A percentile compares a stretch with the other conserved stretches of the same genome.
phyloP scores from a whole-genome alignment of 768 basidiomycete species.

The Suillus americanus region DNA sequence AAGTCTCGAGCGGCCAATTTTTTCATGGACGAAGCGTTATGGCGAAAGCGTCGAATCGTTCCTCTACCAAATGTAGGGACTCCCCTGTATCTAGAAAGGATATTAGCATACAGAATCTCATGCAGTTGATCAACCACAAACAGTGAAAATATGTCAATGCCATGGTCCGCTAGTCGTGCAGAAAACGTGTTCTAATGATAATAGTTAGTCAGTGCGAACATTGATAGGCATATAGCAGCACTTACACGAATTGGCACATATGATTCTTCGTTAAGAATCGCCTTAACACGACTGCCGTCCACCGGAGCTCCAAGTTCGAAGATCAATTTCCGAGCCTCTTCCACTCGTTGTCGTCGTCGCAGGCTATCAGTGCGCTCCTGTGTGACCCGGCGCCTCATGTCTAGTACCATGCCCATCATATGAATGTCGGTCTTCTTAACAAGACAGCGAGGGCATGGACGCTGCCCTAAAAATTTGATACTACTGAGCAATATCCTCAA shows the following conservation, averaged over 20 bases:
- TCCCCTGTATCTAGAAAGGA: constrained; percentile 24
- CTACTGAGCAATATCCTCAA: constrained; percentile 19
- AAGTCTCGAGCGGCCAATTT: constrained; percentile 36
- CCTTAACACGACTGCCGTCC: constrained; percentile 5
- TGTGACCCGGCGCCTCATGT: constrained; percentile 3
- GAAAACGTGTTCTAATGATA: constrained; percentile 21
- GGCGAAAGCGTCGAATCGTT: constrained; percentile 28
- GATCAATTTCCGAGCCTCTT: constrained; percentile 10
- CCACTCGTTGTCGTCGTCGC: not conserved
- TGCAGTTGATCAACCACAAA: constrained; percentile 17
- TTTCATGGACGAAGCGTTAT: constrained; percentile 34
- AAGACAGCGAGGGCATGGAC: constrained; percentile 21
- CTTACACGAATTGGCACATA: constrained; percentile 8
- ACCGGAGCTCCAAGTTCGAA: constrained; percentile 6
- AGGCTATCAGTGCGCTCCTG: not conserved
- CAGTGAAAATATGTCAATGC: constrained; percentile 23
- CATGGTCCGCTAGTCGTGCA: constrained; percentile 10
- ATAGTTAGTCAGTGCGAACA: not conserved
- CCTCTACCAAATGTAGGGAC: constrained; percentile 32
- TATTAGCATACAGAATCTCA: not conserved
- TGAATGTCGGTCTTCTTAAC: constrained; percentile 9
- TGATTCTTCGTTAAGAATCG: constrained; percentile 4
- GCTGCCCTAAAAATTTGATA: constrained; percentile 21
- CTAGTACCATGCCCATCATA: constrained; percentile 12
- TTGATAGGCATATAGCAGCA: not conserved